Evolutionary conservation across 2,329 filamentous ascomycete genomes (phyloP).

Genomic region (Paraconiothyrium sp.): DNA sequence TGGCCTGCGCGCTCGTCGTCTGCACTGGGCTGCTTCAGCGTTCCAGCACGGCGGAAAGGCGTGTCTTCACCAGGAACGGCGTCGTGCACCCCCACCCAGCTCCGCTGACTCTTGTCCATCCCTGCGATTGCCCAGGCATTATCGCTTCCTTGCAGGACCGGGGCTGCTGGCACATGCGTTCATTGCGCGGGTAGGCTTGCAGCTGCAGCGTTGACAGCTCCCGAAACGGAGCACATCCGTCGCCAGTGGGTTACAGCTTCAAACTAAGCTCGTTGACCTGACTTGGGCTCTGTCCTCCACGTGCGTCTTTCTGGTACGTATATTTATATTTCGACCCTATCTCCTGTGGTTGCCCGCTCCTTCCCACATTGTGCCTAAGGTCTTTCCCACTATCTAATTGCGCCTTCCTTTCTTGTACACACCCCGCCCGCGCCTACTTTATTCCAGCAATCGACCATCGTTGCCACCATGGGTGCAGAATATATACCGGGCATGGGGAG

Average conservation of each 20-base stretch:
- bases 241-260: slow-evolving; percentile 51
- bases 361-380: slow-evolving; percentile 11
- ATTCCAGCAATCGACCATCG: slow-evolving; percentile 41
- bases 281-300: slow-evolving; percentile 37
- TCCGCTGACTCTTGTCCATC: slow-evolving; percentile 41
- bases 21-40: slow-evolving; percentile 24
- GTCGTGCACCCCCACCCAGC: slow-evolving; percentile 39
- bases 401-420: slow-evolving; percentile 40
- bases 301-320: slow-evolving; percentile 17
- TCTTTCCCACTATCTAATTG: slow-evolving; percentile 13
- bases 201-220: slow-evolving; percentile 48
- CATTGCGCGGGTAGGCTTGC: slow-evolving; percentile 40
- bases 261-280: slow-evolving; percentile 45
- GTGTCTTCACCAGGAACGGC: slow-evolving; percentile 38
- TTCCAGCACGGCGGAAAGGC: slow-evolving; percentile 40
- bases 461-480: slow-evolving; percentile 53
- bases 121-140: slow-evolving; percentile 38
- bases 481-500: slow-evolving; percentile 52
- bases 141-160: slow-evolving; percentile 37
- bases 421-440: slow-evolving; percentile 27
- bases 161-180: slow-evolving; percentile 40
- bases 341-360: slow-evolving; percentile 8
- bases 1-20: slow-evolving; percentile 29
- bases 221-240: slow-evolving; percentile 51
- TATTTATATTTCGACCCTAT: slow-evolving; percentile 15